Evolutionary conservation across 257 asterid genomes (phyloP).

Genomic region (Nicotiana obtusifolia): DNA sequence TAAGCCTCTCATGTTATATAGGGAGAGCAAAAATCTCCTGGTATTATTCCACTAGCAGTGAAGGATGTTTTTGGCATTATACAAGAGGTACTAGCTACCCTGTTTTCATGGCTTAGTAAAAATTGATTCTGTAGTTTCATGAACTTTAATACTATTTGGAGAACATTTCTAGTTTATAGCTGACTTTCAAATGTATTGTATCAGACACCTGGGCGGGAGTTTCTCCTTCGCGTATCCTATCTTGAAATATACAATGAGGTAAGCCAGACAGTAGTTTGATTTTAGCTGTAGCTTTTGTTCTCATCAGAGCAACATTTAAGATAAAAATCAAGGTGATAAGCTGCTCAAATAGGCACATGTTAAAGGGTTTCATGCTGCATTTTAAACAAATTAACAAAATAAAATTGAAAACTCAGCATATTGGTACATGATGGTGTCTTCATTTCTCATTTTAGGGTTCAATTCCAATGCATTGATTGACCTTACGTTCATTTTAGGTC

Average conservation of each 20-base stretch:
- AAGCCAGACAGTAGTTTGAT: conserved; percentile 17
- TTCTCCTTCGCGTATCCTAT: conserved; percentile 82
- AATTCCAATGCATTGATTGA: not conserved
- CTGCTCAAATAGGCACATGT: not conserved
- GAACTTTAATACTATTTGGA: not conserved
- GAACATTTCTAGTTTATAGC: conserved; percentile 16
- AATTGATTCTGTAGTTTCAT: conserved; percentile 8
- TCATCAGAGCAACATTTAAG: not conserved
- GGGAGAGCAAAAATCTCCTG: conserved; percentile 96
- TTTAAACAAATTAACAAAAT: not conserved
- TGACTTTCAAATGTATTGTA: conserved; percentile 15
- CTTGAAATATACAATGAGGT: conserved; percentile 89
- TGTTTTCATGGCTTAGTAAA: conserved; percentile 3
- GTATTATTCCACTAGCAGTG: conserved; percentile 72
- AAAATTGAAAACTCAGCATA: not conserved
- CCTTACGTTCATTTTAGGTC: conserved; percentile 47
- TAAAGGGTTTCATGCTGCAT: not conserved
- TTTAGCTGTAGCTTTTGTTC: not conserved
- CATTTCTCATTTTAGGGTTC: not conserved
- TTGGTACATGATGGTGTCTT: not conserved
- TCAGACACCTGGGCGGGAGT: conserved; percentile 80
- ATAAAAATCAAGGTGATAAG: not conserved
- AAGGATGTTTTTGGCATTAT: conserved; percentile 85
- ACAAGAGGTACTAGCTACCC: conserved; percentile 57
- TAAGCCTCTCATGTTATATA: conserved; percentile 17